Conservation (phyloP, 73 alveolate species). For the Blepharisma japonicum region DNA sequence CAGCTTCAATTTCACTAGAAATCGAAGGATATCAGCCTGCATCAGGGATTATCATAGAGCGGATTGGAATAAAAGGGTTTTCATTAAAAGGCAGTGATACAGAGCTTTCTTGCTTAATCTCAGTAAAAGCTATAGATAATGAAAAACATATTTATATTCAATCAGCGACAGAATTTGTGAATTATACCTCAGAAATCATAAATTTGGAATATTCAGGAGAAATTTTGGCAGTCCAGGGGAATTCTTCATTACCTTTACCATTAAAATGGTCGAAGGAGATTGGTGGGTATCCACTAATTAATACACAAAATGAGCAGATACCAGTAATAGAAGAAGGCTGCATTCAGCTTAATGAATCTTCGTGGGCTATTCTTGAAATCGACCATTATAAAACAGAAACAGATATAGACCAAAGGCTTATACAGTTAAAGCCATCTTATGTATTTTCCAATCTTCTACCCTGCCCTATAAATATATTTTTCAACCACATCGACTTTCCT, state of each 20-base stretch:
- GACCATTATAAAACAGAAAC: slow-evolving; percentile 5
- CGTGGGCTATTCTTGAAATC: not conserved
- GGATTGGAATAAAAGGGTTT: not conserved
- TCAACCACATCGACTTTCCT: not conserved
- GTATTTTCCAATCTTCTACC: not conserved
- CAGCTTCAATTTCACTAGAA: not conserved
- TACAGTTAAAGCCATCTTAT: not conserved
- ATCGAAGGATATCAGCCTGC: slow-evolving; percentile 20
- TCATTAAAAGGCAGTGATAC: not conserved
- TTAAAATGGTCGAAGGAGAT: not conserved
- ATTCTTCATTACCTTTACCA: not conserved
- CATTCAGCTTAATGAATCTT: too few species aligned
- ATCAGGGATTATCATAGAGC: not conserved
- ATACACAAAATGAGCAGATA: too few species aligned
- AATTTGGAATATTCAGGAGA: not conserved
- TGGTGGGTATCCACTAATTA: not conserved
- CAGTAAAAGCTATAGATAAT: not conserved
- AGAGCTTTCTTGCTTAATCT: not conserved
- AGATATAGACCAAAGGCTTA: not conserved
- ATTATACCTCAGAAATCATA: not conserved
- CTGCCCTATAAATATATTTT: not conserved
- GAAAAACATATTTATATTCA: not conserved
- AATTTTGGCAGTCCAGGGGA: not conserved
- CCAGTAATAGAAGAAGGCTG: too few species aligned
- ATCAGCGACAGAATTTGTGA: not conserved